phyloP scores from a whole-genome alignment of 805 yeast genomes.

The Ogataea zsoltii region DNA sequence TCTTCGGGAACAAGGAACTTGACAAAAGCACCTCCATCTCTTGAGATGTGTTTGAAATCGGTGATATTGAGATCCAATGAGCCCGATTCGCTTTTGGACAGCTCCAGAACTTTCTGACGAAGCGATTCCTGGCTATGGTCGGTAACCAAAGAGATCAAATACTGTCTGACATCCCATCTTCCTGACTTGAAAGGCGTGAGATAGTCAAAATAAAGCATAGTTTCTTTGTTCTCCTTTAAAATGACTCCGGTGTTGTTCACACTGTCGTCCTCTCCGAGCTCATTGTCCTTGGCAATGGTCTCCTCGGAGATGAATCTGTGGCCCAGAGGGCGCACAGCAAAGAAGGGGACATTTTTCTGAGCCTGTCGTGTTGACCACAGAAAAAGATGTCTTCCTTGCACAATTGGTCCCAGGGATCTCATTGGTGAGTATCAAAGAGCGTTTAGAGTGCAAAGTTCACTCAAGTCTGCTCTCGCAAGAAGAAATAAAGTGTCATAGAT shows the following conservation, averaged over 20 bases:
- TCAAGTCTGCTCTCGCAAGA: too few relatives aligned
- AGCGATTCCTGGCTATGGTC: constrained; percentile 41
- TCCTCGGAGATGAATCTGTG: constrained; percentile 28
- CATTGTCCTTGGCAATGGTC: constrained; percentile 37
- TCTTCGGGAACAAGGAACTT: constrained; percentile 63
- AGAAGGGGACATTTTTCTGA: too few relatives aligned
- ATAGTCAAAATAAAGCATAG: constrained; percentile 58
- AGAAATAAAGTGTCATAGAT: too few relatives aligned
- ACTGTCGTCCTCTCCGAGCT: constrained; percentile 55
- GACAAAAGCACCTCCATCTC: constrained; percentile 96
- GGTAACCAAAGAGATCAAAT: constrained; percentile 40
- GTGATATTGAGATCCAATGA: constrained; percentile 42
- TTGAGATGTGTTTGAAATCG: constrained; percentile 64
- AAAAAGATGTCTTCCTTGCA: too few relatives aligned
- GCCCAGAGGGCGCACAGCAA: too few relatives aligned
- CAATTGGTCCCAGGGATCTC: too few relatives aligned
- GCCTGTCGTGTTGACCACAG: too few relatives aligned
- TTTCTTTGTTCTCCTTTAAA: constrained; percentile 47
- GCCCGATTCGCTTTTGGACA: constrained; percentile 39
- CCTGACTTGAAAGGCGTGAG: constrained; percentile 44
- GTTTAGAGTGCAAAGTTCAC: too few relatives aligned
- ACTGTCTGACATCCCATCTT: constrained; percentile 48
- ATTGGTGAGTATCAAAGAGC: too few relatives aligned
- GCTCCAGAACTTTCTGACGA: constrained; percentile 26
- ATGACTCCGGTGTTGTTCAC: constrained; percentile 61